These are phyloP conservation scores for Schizophyllum amplum DNA, from an alignment of 1,284 basidiomycete species.

Conservation along the genomic window DNA sequence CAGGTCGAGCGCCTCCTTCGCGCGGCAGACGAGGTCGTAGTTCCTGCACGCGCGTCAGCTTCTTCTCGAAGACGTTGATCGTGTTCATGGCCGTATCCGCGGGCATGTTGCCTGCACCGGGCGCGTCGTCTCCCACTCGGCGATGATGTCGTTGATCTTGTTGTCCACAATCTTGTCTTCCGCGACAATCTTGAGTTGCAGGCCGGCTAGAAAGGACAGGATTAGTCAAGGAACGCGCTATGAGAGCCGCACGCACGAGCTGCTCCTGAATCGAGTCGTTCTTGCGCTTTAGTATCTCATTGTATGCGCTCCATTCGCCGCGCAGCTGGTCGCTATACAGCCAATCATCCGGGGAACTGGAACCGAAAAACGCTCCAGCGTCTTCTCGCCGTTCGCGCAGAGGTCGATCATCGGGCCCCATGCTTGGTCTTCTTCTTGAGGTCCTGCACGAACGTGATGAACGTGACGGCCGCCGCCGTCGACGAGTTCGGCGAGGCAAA, in stretches of 20 bases:
- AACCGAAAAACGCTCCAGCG: slow-evolving; percentile 93
- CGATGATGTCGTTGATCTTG: slow-evolving; percentile 82
- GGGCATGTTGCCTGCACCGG: slow-evolving; percentile 92
- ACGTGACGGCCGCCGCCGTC: slow-evolving; percentile 95
- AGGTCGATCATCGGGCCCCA: slow-evolving; percentile 97
- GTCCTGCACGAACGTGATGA: slow-evolving; percentile 99
- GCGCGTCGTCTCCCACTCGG: slow-evolving; percentile 93
- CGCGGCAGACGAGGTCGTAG: slow-evolving; percentile 87
- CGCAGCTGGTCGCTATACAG: slow-evolving; percentile 96
- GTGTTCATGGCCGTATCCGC: slow-evolving; percentile 94
- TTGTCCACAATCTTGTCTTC: slow-evolving; percentile 97
- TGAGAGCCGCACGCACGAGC: slow-evolving; percentile 42
- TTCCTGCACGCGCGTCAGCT: slow-evolving; percentile 88
- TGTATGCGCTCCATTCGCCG: slow-evolving; percentile 98
- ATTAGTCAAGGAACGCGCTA: neutral
- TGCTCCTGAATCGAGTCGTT: slow-evolving; percentile 98
- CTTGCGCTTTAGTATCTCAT: slow-evolving; percentile 96
- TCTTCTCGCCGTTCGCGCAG: slow-evolving; percentile 93
- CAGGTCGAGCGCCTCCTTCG: slow-evolving; percentile 95
- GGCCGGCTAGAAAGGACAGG: slow-evolving; percentile 52
- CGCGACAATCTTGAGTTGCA: slow-evolving; percentile 98
- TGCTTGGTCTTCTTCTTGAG: slow-evolving; percentile 93
- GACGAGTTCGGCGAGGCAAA: slow-evolving; percentile 66
- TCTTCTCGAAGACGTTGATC: slow-evolving; percentile 90
- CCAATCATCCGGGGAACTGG: slow-evolving; percentile 96